Evolutionary conservation across 345 rosid genomes (phyloP), one percentile per base, ranked within the genome.

Genomic region (Pistacia atlantica): DNA sequence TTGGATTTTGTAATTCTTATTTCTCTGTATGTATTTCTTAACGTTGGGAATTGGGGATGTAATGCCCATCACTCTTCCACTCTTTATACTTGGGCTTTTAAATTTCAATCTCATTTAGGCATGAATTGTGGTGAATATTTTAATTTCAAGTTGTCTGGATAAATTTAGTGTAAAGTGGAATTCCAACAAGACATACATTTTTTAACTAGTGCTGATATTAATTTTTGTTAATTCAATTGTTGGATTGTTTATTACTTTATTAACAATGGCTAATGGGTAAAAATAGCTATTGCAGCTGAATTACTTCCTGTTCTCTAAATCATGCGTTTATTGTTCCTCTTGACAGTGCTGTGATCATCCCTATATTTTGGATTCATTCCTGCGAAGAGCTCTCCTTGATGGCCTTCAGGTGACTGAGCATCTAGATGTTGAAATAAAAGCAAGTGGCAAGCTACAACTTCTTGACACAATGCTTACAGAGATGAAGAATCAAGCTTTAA

Each of bases 341-440:
- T 78, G 79, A 77, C 97, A 96, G 99, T 90, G 92, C 84, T 96
- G 98, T 83, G 94, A 93, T 83, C 97, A 93, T 84, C 98, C 99
- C 16, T 92, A 91, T 83, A 75, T 85, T 77, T 74, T 78, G 86
- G 92, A 93, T 86, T 57, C 81, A 69, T 76, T 80, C 42, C 77
- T 86, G 72, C 89, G 84, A 73, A 57, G 37, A 58, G 71, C 75
- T 60, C 82, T 92, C 66, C 76, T 67, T 37, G 81, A 84, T 75
- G 86, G 83, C 72, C 78, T 83, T 25, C 61, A 76, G 74, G 62
- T 5, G 72, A 75, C 38, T 69, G 84, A 93, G 69, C 46, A 69
- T 73, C 78, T 96, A 80, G 93, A 92, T 80, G 83, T 86, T 80
- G 99, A 90, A 72, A 86, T 90, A 83, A 88, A 91, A 86, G 99